These are phyloP conservation scores for Leccinum pachyderme DNA, from an alignment of 1,284 basidiomycete species.

Conservation along the genomic window DNA sequence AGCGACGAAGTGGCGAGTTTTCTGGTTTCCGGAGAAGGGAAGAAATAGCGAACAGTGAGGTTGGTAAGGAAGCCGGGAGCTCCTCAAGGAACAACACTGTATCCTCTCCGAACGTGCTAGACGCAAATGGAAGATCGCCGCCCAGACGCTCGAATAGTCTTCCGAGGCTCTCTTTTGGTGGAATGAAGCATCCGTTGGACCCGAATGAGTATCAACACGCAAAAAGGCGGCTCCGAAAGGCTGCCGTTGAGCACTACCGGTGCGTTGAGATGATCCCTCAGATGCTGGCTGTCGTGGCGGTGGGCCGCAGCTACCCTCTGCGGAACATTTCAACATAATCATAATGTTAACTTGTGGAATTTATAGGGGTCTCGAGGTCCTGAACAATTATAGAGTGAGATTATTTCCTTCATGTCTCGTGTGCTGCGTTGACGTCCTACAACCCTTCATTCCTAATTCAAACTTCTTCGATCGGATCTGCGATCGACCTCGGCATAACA, in stretches of 20 bases:
- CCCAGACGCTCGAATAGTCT: constrained; percentile 5
- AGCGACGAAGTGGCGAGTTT: neutral
- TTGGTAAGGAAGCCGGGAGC: neutral
- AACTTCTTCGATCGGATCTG: neutral
- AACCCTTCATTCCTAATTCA: neutral
- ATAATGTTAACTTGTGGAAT: constrained; percentile 12
- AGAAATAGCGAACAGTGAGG: neutral
- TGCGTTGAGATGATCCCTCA: constrained; percentile 25
- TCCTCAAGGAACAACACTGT: constrained; percentile 2
- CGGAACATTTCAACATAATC: neutral
- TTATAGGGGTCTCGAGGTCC: constrained; percentile 64
- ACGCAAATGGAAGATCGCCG: neutral
- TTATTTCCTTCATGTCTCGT: constrained; percentile 4
- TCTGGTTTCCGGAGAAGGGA: neutral
- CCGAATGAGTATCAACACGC: constrained; percentile 83
- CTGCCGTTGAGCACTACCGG: constrained; percentile 84
- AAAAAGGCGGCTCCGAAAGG: constrained; percentile 79
- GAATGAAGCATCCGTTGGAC: constrained; percentile 36
- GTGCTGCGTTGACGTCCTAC: neutral
- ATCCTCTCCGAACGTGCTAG: constrained; percentile 1
- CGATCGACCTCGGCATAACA: neutral
- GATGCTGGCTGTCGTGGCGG: neutral
- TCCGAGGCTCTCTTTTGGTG: neutral
- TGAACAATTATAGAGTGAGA: constrained; percentile 84
- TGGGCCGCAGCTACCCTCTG: neutral